These are phyloP conservation scores for Lasiodiplodia gonubiensis DNA, from an alignment of 2,329 filamentous ascomycete genomes.

Conservation along the genomic window DNA sequence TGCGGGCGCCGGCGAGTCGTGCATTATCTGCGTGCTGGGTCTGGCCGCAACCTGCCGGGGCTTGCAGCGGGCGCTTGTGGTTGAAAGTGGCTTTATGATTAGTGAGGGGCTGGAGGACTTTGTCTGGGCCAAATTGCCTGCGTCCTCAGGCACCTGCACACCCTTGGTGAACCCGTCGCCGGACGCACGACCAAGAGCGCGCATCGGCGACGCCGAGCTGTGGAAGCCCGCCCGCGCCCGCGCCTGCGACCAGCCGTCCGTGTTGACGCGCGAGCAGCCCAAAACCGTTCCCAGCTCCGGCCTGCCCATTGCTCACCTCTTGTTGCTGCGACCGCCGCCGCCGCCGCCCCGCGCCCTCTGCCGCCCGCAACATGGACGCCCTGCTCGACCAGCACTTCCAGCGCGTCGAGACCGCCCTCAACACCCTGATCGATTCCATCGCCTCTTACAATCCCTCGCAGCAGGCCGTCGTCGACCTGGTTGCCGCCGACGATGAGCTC, in stretches of 20 bases:
- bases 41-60: slow-evolving; percentile 23
- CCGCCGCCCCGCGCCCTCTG: not conserved
- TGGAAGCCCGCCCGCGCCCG: not conserved
- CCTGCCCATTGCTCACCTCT: slow-evolving; percentile 8
- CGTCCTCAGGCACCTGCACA: slow-evolving; percentile 5
- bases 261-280: not conserved
- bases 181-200: not conserved
- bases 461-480: slow-evolving; percentile 69
- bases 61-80: slow-evolving; percentile 14
- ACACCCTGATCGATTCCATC: slow-evolving; percentile 76
- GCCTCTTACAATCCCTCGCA: slow-evolving; percentile 80
- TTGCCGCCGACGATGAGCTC: slow-evolving; percentile 72
- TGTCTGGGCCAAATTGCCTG: not conserved
- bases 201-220: slow-evolving; percentile 15
- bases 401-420: slow-evolving; percentile 59
- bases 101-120: slow-evolving; percentile 11
- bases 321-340: too few relatives aligned
- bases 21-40: slow-evolving; percentile 14
- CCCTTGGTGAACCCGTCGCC: slow-evolving; percentile 1
- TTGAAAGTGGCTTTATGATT: not conserved
- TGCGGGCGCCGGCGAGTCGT: slow-evolving; percentile 12
- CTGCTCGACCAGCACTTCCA: slow-evolving; percentile 52
- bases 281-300: not conserved
- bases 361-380: slow-evolving; percentile 46
- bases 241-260: not conserved